These are phyloP conservation scores for Plasmodium fragile DNA, from an alignment of 169 alveolate genomes.

Conservation along the genomic window DNA sequence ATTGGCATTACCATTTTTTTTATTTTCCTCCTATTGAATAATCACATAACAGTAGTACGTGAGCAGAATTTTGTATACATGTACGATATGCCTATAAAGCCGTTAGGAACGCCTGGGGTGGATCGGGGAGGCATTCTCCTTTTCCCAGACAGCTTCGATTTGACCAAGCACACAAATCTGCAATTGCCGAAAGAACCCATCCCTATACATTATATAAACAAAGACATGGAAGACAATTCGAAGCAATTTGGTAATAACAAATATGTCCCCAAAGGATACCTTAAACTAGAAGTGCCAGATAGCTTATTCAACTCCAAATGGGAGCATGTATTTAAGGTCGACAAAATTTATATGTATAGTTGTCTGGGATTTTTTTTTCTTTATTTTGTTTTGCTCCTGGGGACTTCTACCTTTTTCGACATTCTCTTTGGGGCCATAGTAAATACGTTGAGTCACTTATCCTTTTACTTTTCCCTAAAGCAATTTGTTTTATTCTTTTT, in stretches of 20 bases:
- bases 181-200: constrained; percentile 11
- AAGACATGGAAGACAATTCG: constrained; percentile 7
- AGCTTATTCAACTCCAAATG: constrained; percentile 28
- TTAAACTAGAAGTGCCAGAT: constrained; percentile 21
- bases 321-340: constrained; percentile 20
- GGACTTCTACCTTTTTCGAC: constrained; percentile 64
- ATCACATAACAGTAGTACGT: constrained; percentile 16
- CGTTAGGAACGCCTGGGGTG: background rate
- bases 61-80: constrained; percentile 7
- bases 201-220: constrained; percentile 44
- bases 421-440: constrained; percentile 31
- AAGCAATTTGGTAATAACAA: background rate
- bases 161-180: constrained; percentile 1
- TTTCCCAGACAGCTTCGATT: constrained; percentile 33
- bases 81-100: constrained; percentile 10
- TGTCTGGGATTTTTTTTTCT: constrained; percentile 27
- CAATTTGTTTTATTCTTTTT: constrained; percentile 60
- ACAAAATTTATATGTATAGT: constrained; percentile 28
- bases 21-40: constrained; percentile 17
- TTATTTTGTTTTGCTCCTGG: constrained; percentile 28
- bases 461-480: constrained; percentile 55
- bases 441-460: constrained; percentile 39
- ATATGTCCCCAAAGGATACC: constrained; percentile 20
- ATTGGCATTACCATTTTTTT: constrained; percentile 45
- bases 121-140: background rate